Percentiles rank a stretch among this genome's conserved stretches.
Conservation (phyloP, 129 eudicot species). For the Pittosporum tobira region DNA sequence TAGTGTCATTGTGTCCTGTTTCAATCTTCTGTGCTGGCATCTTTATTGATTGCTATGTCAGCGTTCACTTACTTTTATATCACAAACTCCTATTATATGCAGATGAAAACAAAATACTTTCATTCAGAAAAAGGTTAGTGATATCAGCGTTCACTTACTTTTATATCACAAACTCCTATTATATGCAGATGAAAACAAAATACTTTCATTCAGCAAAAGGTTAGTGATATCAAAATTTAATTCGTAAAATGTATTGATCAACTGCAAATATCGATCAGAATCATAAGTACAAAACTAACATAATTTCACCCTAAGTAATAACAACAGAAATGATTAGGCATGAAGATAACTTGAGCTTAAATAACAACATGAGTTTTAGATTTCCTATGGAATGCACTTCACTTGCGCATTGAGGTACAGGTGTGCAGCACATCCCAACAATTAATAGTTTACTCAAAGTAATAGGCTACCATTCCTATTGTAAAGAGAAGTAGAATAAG, state of each 20-base stretch:
- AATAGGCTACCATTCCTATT: no score
- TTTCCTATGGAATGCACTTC: no score
- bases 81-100: background rate
- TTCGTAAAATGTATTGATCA: background rate
- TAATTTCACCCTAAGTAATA: background rate
- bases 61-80: background rate
- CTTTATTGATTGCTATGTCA: background rate
- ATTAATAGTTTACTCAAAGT: no score
- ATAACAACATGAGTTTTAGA: background rate
- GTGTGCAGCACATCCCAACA: no score
- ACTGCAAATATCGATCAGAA: background rate
- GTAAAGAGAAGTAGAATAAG: no score
- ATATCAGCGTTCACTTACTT: background rate
- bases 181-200: background rate
- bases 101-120: background rate
- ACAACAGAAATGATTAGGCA: background rate
- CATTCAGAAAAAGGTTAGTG: slow-evolving; percentile 2
- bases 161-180: background rate
- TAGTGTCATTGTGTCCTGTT: slow-evolving; percentile 41
- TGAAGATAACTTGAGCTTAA: background rate
- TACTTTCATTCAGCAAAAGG: slow-evolving; percentile 6
- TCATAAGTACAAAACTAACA: background rate
- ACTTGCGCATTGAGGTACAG: no score
- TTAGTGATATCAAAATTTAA: background rate
- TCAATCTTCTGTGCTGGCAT: slow-evolving; percentile 56